phyloP scores from a whole-genome alignment of 345 rosid genomes.

The Boechera stricta region DNA sequence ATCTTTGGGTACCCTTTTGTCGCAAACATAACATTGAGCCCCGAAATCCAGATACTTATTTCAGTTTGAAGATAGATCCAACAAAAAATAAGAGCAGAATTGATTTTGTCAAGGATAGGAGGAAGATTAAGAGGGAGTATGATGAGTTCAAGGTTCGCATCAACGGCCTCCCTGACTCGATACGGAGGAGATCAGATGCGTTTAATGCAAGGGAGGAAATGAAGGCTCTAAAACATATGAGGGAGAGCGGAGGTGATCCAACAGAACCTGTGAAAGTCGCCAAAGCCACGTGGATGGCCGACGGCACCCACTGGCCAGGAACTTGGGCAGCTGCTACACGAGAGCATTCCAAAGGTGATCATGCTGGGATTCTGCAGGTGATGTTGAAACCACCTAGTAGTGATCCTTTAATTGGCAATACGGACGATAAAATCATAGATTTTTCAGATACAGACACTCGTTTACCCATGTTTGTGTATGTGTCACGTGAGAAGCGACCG shows the following conservation, averaged over 20 bases:
- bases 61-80: conserved; percentile 79
- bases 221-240: conserved; percentile 80
- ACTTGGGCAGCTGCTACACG: conserved; percentile 63
- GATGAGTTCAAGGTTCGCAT: conserved; percentile 95
- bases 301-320: conserved; percentile 98
- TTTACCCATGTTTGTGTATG: conserved; percentile 87
- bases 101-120: conserved; percentile 91
- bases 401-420: conserved; percentile 66
- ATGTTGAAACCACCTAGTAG: conserved; percentile 93
- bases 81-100: conserved; percentile 83
- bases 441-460: conserved; percentile 79
- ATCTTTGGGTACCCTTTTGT: conserved; percentile 94
- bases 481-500: conserved; percentile 88
- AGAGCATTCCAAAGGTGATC: conserved; percentile 93
- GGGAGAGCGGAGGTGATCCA: conserved; percentile 78
- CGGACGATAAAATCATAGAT: conserved; percentile 76
- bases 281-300: conserved; percentile 99
- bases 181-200: conserved; percentile 91
- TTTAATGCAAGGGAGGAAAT: conserved; percentile 97
- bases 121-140: conserved; percentile 82
- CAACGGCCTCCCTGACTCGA: conserved; percentile 87
- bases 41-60: conserved; percentile 83
- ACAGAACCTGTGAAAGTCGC: conserved; percentile 67
- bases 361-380: conserved; percentile 87
- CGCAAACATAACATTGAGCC: conserved; percentile 89